Base-by-base conservation (phyloP, 2,329 filamentous ascomycete genomes). In the Fusarium sp. region DNA sequence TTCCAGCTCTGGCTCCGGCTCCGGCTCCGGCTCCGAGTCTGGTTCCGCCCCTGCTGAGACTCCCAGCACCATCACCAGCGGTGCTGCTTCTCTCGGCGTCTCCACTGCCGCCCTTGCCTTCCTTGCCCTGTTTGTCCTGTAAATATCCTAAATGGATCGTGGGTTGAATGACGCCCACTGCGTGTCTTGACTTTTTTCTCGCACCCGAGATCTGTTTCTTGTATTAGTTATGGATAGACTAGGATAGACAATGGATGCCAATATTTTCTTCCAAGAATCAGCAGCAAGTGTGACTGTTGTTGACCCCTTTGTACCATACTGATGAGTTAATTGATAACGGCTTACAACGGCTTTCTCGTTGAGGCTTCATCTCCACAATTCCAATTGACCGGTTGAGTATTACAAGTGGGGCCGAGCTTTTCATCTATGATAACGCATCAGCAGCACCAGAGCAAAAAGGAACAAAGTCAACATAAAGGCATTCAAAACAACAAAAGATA, bases 141-240 rank as follows among this genome's bases (percentile, higher is more conserved):
- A 76, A 76, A 69, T 66, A 27, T 63, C 49, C 59, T 67, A 64
- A 73, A 73, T 69, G 54, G 70, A 75, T 74, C 62, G 33, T 73
- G 68, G 66, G 66, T 67, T 75, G 58, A 67, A 67, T 64, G 61
- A 72, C 66, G 64, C 69, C 70, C 72, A 67, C 73, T 73, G 60
- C 71, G 68, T 73, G 72, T 76, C 70, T 76, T 72, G 63, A 58
- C 50, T 68, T 42, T 60, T 65, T 69, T 74, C 67, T 76, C 70
- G 71, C 64, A 46, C 63, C 60, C 71, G 69, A 65, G 74, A 76
- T 76, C 73, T 76, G 62, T 75, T 76, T 73, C 63, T 75, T 74
- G 73, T 76, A 76, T 74, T 65, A 66, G 30, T 52, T 71, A 59
- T 67, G 60, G 73, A 71, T 76, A 76, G 75, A 76, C 63, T 58